Base-by-base conservation (phyloP, 805 yeast species). In the Brettanomyces bruxellensis region DNA sequence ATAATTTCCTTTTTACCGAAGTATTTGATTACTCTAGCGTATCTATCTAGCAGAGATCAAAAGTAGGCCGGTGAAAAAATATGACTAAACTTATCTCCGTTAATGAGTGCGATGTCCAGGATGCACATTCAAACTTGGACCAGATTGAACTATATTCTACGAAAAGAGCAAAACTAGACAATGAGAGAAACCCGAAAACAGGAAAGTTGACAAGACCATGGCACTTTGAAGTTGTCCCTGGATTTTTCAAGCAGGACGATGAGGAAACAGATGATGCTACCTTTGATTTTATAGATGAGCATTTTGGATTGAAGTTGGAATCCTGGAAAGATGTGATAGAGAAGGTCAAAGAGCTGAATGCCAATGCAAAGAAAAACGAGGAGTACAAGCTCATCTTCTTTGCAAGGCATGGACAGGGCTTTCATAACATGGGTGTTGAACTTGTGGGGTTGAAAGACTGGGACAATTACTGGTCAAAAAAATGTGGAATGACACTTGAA, bases 391-490 rank as follows among this genome's bases (percentile, higher is more conserved):
- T 79, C 41, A 48, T 79, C 3, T 71, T 76, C 42, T 67, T 76
- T 45, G 81, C 83, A 9, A 69, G 88, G 57, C 88, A 82, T 54
- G 88, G 87, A 5, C 85, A 81, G 59, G 88, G 87, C 0, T 75
- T 63, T 56, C 89, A 82, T 51, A 82, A 82, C 53, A 66, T 68
- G 40, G 72, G 76, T 3, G 76, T 79, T 13, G 64, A 62, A 23
- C 70, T 74, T 48, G 79, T 78, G 53, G 86, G 86, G 9, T 46
- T 67, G 18, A 69, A 70, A 2, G 75, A 62, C n/a, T 82, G 87
- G 89, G 62, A 76, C 53, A 53, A 56, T 0, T 70, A 79, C 48
- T 80, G 81, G 80, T 69, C 78, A 5, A 62, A 63, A 13, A 49
- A 71, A 40, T 64, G 68, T 4, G 80, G 81, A 2, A 55, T 58